Evolutionary conservation across 352 stramenopile species (phyloP).

Genomic region (Pythium aphanidermatum): DNA sequence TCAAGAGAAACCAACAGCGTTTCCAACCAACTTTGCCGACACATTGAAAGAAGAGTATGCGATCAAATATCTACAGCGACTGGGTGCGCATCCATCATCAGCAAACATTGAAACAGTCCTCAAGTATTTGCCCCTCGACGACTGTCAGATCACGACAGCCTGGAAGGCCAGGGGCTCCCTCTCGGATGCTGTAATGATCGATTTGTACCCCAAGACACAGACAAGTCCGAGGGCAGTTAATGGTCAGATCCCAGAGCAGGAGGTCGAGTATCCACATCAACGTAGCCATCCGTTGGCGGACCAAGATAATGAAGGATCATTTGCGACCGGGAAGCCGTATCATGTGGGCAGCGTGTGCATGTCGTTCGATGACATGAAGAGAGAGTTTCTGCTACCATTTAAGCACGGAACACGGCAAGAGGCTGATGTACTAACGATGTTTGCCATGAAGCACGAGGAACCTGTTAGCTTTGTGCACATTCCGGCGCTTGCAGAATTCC

Average conservation of each 20-base stretch:
- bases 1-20: constrained; percentile 34
- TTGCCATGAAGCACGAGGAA: constrained; percentile 35
- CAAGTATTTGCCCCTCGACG: constrained; percentile 54
- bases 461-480: constrained; percentile 19
- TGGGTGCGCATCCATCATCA: constrained; percentile 36
- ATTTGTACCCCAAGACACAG: constrained; percentile 34
- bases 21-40: constrained; percentile 38
- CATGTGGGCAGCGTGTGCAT: constrained; percentile 43
- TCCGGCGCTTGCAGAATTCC: constrained; percentile 17
- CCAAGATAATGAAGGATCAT: no score
- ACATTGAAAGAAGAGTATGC: constrained; percentile 59
- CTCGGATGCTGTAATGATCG: constrained; percentile 43
- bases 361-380: constrained; percentile 74
- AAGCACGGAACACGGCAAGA: constrained; percentile 32
- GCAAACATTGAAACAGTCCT: constrained; percentile 62
- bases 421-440: constrained; percentile 39
- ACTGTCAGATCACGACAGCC: constrained; percentile 45
- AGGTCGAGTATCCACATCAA: not conserved
- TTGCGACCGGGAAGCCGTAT: no score
- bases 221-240: not conserved
- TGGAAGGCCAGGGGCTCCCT: constrained; percentile 57
- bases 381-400: constrained; percentile 58
- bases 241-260: not conserved
- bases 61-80: constrained; percentile 61
- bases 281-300: not conserved